These are phyloP conservation scores for Penicillium frequentans DNA, from an alignment of 2,329 filamentous ascomycete genomes.

Conservation along the genomic window DNA sequence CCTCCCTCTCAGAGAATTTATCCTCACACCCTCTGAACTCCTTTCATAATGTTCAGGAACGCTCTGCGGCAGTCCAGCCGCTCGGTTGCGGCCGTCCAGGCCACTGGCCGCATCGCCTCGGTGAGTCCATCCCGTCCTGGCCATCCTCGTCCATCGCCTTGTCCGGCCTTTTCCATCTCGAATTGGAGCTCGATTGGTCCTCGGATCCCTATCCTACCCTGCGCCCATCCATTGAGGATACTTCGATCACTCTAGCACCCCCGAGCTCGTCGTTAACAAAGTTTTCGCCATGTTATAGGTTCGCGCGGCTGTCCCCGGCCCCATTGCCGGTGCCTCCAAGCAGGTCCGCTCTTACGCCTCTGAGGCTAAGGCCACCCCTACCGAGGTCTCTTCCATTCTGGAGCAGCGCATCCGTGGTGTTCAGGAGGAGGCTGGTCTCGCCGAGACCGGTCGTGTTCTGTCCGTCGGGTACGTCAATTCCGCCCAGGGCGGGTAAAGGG, in stretches of 20 bases:
- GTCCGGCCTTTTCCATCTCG: slow-evolving; percentile 33
- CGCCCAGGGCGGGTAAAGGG: slow-evolving; percentile 14
- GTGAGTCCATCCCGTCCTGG: slow-evolving; percentile 70
- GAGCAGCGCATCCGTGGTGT: slow-evolving; percentile 99
- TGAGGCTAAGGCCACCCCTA: slow-evolving; percentile 92
- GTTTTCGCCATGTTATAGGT: slow-evolving; percentile 57
- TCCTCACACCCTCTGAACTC: slow-evolving; percentile 46
- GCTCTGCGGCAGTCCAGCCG: slow-evolving; percentile 96
- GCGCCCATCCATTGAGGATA: slow-evolving; percentile 23
- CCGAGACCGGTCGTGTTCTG: slow-evolving; percentile 98
- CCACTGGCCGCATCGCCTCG: slow-evolving; percentile 84
- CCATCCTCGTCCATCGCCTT: slow-evolving; percentile 38
- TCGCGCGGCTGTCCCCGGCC: slow-evolving; percentile 80
- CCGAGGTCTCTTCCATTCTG: slow-evolving; percentile 98
- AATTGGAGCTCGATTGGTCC: slow-evolving; percentile 32
- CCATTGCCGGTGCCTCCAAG: slow-evolving; percentile 68
- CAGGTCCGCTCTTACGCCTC: slow-evolving; percentile 84
- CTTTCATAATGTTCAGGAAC: slow-evolving; percentile 88
- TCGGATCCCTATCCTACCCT: slow-evolving; percentile 24
- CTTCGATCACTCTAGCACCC: slow-evolving; percentile 22
- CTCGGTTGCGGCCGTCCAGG: slow-evolving; percentile 91
- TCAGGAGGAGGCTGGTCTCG: slow-evolving; percentile 91
- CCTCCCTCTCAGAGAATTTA: slow-evolving; percentile 40
- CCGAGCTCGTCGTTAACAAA: slow-evolving; percentile 54
- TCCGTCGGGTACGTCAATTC: slow-evolving; percentile 85